phyloP scores from a whole-genome alignment of 2,329 filamentous ascomycete genomes.

The Verticillium zaregamsianum region DNA sequence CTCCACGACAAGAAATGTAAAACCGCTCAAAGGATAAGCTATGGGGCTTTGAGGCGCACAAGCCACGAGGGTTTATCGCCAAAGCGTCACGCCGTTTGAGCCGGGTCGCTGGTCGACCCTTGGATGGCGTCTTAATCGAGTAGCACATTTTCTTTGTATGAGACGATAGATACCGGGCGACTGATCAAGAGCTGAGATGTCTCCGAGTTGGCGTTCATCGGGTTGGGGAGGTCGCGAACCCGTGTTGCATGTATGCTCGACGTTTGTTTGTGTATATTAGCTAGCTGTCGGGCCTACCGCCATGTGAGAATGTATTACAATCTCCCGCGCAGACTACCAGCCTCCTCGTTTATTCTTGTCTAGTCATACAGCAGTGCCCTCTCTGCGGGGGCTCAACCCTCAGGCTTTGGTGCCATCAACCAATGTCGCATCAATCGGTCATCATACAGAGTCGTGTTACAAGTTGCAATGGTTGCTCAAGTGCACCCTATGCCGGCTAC shows the following conservation, averaged over 20 bases:
- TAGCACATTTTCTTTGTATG: slow-evolving; percentile 14
- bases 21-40: slow-evolving; percentile 5
- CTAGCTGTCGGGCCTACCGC: not conserved
- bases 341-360: no score
- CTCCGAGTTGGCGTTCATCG: slow-evolving; percentile 24
- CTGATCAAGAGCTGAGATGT: slow-evolving; percentile 55
- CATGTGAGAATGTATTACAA: not conserved
- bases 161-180: slow-evolving; percentile 29
- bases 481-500: not conserved
- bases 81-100: not conserved
- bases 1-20: slow-evolving; percentile 9
- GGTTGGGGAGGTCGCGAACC: not conserved
- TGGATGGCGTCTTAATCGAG: slow-evolving; percentile 5
- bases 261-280: not conserved
- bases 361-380: no score
- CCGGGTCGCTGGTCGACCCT: slow-evolving; percentile 8
- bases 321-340: no score
- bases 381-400: no score
- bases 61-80: not conserved
- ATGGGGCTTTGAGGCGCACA: not conserved
- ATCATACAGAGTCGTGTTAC: not conserved
- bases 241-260: not conserved
- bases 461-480: not conserved
- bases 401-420: not conserved
- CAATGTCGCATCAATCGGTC: not conserved